Evolutionary conservation across 805 yeast genomes (phyloP).

Genomic region (Millerozyma miso): DNA sequence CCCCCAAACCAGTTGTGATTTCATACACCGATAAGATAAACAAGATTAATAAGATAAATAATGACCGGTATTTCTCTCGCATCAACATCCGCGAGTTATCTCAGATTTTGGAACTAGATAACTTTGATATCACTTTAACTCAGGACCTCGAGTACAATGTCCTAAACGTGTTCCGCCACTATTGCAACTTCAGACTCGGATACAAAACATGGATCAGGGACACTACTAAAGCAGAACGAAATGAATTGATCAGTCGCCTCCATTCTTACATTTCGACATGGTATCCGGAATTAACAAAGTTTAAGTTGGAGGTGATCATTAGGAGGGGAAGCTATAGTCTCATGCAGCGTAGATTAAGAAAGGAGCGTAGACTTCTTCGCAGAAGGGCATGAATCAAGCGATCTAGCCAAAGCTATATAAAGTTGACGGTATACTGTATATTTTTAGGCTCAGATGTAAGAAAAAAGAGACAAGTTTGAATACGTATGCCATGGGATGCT

Average conservation of each 20-base stretch:
- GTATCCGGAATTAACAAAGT: slow-evolving; percentile 48
- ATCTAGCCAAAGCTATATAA: too few species aligned
- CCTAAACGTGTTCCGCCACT: slow-evolving; percentile 48
- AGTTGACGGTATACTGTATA: too few species aligned
- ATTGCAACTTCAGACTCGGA: slow-evolving; percentile 70
- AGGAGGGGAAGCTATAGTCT: slow-evolving; percentile 76
- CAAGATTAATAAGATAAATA: slow-evolving; percentile 5
- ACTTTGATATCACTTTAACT: slow-evolving; percentile 47
- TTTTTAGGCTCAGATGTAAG: too few species aligned
- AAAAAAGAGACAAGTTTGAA: too few species aligned
- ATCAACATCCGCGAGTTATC: slow-evolving; percentile 55
- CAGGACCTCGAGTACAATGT: slow-evolving; percentile 51
- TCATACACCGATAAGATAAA: slow-evolving; percentile 1
- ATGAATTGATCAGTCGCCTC: slow-evolving; percentile 44
- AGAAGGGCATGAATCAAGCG: too few species aligned
- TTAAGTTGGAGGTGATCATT: slow-evolving; percentile 64
- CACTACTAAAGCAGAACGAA: slow-evolving; percentile 53
- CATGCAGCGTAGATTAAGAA: slow-evolving; percentile 74
- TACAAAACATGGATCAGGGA: slow-evolving; percentile 83
- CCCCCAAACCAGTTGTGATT: slow-evolving; percentile 1
- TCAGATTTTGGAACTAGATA: slow-evolving; percentile 45
- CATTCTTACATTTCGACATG: slow-evolving; percentile 41
- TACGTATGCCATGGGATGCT: too few species aligned
- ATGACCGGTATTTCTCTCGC: slow-evolving; percentile 36
- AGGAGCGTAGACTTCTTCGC: slow-evolving; percentile 37